Evolutionary conservation across 2,329 filamentous ascomycete genomes (phyloP), one percentile per base, ranked within the genome.

Genomic region (Alternaria postmessia): DNA sequence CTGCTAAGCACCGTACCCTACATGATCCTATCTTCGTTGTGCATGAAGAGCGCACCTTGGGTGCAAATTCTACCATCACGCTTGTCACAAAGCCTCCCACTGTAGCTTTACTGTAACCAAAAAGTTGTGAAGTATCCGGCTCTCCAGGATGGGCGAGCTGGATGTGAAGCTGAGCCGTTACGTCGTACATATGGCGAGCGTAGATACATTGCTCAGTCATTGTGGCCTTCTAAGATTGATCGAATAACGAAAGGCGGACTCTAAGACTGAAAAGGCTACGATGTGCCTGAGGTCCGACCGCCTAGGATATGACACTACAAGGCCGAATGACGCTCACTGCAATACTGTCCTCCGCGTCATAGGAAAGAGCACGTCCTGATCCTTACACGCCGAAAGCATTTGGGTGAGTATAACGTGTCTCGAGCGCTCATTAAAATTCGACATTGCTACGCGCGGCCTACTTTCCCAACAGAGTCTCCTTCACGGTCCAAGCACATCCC

Each of bases 261-360:
- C 28, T 24, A 14, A 14, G 7, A 34, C 30, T 9, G 22, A 24
- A 20, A 24, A 7, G 7, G 28, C 2, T 11, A 5, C 0, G 18
- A 36, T 48, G 46, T 30, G 8, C 14, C 20, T 14, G 22, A 20
- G 7, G 20, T 24, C 18, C 46, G 34, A 34, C 18, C 2, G 18
- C 0, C 14, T 16, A 36, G 18, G 14, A 1, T 16, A 20, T 34
- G 7, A 22, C 7, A 48, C 20, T 20, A 12, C 1, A 34, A n/a
- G 32, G n/a, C n/a, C 26, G 4, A 9, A 0, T 14, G 11, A 48
- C 11, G 18, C 0, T 34, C 5, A 2, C 0, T 4, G 22, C 2
- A 14, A 1, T 16, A 7, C 18, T 48, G 12, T 48, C 28, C 16
- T 11, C 2, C 2, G 5, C 11, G 32, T 5, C 9, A n/a, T 22